phyloP scores from a whole-genome alignment of 208 protist species.

The Jaenimonas drosophilae region DNA sequence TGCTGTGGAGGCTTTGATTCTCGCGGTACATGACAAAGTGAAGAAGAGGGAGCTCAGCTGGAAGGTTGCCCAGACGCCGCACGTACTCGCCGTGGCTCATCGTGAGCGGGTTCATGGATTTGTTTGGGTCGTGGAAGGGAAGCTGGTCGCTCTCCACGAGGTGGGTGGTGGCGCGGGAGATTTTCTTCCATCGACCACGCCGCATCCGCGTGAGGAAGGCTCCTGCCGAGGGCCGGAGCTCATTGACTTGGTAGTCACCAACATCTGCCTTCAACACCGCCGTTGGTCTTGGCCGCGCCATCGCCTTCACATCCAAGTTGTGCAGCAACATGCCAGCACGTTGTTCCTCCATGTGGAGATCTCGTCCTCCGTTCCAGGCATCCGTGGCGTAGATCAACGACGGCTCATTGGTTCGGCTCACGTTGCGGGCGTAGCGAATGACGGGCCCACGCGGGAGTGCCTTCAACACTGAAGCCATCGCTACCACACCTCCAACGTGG shows the following conservation, averaged over 20 bases:
- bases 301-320: slow-evolving; percentile 2
- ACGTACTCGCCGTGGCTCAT: slow-evolving; percentile 77
- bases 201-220: slow-evolving; percentile 37
- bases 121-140: slow-evolving; percentile 54
- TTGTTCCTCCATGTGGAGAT: slow-evolving; percentile 37
- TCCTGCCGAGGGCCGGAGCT: slow-evolving; percentile 25
- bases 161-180: slow-evolving; percentile 44
- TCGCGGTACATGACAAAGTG: slow-evolving; percentile 75
- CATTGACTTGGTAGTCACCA: slow-evolving; percentile 69
- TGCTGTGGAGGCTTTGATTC: slow-evolving; percentile 21
- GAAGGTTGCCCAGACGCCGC: slow-evolving; percentile 32
- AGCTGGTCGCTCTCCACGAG: slow-evolving; percentile 41
- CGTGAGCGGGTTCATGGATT: slow-evolving; percentile 41
- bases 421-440: too few species aligned
- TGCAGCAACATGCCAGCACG: slow-evolving; percentile 38
- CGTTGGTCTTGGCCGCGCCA: neutral
- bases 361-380: slow-evolving; percentile 51
- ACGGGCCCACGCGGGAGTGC: too few species aligned
- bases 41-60: slow-evolving; percentile 32
- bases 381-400: slow-evolving; percentile 11
- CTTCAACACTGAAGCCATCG: too few species aligned
- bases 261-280: slow-evolving; percentile 60
- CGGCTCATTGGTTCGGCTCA: too few species aligned
- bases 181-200: slow-evolving; percentile 68
- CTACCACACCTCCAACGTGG: too few species aligned